Evolutionary conservation across 2,329 filamentous ascomycete genomes (phyloP).

Genomic region (Bipolaris oryzae): DNA sequence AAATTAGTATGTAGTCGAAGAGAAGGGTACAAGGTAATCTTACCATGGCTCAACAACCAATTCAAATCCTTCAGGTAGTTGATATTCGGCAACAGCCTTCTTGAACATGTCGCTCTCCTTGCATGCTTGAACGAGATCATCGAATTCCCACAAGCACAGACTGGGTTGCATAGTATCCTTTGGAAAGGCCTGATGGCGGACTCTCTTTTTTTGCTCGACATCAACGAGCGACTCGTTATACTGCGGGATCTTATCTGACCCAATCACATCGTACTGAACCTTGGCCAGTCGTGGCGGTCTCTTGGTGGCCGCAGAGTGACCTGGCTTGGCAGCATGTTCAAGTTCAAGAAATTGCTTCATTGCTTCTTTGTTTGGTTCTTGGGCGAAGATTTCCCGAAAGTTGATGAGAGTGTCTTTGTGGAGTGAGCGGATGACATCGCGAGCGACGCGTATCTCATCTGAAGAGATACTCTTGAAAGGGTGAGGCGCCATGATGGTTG

Average conservation of each 20-base stretch:
- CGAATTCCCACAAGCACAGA: conserved; percentile 53
- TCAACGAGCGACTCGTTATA: conserved; percentile 63
- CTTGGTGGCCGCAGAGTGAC: conserved; percentile 49
- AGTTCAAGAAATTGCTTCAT: conserved; percentile 56
- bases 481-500: conserved; percentile 49
- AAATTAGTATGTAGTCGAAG: conserved; percentile 4
- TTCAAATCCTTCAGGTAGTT: conserved; percentile 62
- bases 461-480: conserved; percentile 63
- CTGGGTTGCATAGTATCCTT: conserved; percentile 55
- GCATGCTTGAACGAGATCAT: conserved; percentile 51
- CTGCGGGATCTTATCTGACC: conserved; percentile 57
- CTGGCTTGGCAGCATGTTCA: conserved; percentile 52
- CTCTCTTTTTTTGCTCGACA: conserved; percentile 49
- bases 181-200: conserved; percentile 55
- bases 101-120: conserved; percentile 60
- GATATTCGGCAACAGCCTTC: conserved; percentile 57
- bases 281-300: conserved; percentile 58
- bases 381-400: conserved; percentile 59
- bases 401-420: conserved; percentile 48
- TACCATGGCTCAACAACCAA: conserved; percentile 60
- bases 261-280: conserved; percentile 63
- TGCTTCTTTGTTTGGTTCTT: conserved; percentile 58
- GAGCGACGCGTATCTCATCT: conserved; percentile 60
- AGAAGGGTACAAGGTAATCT: conserved; percentile 12
- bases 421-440: conserved; percentile 56